Evolutionary conservation across 306 rosid species (phyloP).

Genomic region (Lathyrus tuberosus): DNA sequence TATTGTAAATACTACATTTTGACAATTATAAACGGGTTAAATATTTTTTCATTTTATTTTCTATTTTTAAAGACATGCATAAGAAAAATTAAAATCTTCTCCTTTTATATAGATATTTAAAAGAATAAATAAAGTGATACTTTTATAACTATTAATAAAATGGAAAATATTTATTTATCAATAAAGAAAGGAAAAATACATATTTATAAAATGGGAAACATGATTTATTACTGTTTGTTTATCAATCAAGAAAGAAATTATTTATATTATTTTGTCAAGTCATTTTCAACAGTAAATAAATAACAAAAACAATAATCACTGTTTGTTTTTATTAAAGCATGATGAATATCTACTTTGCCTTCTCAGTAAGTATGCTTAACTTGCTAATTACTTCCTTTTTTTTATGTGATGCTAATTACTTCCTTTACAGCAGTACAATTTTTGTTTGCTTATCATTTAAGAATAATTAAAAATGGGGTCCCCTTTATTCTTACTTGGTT

Average conservation of each 20-base stretch:
- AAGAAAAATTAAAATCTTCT: not conserved
- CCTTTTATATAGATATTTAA: not conserved
- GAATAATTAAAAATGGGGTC: not conserved
- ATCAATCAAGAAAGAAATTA: too few species aligned
- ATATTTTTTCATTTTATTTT: not conserved
- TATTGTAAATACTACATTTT: not conserved
- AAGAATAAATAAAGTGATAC: not conserved
- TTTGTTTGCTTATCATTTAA: slow-evolving; percentile 19
- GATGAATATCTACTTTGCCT: slow-evolving; percentile 41
- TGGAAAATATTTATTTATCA: not conserved
- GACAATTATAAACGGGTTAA: not conserved
- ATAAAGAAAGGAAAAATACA: too few species aligned
- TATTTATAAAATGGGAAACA: too few species aligned
- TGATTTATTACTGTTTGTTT: too few species aligned
- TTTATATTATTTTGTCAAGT: not conserved
- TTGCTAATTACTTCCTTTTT: slow-evolving; percentile 22
- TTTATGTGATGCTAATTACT: slow-evolving; percentile 1
- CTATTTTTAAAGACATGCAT: not conserved
- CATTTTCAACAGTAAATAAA: slow-evolving; percentile 25
- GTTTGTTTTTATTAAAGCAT: slow-evolving; percentile 36
- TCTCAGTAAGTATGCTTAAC: slow-evolving; percentile 30
- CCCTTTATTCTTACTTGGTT: not conserved
- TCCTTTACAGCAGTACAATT: slow-evolving; percentile 22
- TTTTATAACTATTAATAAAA: not conserved
- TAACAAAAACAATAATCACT: not conserved